A percentile compares a stretch with the other conserved stretches of the same genome.
Conservation (phyloP, 495 filamentous ascomycete genomes). For the Penicillium salamii region DNA sequence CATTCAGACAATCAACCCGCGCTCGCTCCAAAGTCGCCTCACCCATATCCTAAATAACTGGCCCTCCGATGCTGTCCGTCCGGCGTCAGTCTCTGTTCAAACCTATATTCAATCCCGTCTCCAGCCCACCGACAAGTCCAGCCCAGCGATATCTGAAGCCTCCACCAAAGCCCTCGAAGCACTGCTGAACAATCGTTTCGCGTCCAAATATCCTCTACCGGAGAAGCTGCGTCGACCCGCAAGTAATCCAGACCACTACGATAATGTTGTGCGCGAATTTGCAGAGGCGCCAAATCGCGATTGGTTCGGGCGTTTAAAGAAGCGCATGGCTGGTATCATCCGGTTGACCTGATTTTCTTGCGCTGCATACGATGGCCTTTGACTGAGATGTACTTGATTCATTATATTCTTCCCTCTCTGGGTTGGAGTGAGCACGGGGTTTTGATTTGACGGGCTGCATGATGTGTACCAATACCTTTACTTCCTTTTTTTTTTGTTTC, state of each 20-base stretch:
- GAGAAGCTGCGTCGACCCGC: conserved; percentile 61
- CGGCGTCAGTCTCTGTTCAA: conserved; percentile 69
- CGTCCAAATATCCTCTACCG: conserved; percentile 62
- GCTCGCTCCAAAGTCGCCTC: conserved; percentile 58
- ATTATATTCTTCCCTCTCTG: conserved; percentile 2
- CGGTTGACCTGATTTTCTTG: conserved; percentile 45
- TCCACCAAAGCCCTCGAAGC: conserved; percentile 70
- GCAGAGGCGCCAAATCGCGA: conserved; percentile 65
- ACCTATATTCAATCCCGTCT: conserved; percentile 63
- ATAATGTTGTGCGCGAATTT: conserved; percentile 67
- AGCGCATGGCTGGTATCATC: conserved; percentile 63
- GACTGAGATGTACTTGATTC: conserved; percentile 1
- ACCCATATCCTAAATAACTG: conserved; percentile 61
- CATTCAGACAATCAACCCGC: conserved; percentile 35
- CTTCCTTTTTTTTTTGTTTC: conserved; percentile 1
- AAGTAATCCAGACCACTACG: conserved; percentile 76
- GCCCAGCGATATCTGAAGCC: conserved; percentile 50
- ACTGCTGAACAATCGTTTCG: conserved; percentile 72
- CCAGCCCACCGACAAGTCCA: conserved; percentile 13
- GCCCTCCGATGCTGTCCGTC: conserved; percentile 76
- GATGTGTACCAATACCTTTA: conserved; percentile 23
- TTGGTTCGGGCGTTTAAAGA: conserved; percentile 51
- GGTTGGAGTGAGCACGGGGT: conserved; percentile 10
- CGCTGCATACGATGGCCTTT: neutral
- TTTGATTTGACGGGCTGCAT: conserved; percentile 18